phyloP scores from a whole-genome alignment of 495 filamentous ascomycete genomes.

The Aspergillus panamensis region DNA sequence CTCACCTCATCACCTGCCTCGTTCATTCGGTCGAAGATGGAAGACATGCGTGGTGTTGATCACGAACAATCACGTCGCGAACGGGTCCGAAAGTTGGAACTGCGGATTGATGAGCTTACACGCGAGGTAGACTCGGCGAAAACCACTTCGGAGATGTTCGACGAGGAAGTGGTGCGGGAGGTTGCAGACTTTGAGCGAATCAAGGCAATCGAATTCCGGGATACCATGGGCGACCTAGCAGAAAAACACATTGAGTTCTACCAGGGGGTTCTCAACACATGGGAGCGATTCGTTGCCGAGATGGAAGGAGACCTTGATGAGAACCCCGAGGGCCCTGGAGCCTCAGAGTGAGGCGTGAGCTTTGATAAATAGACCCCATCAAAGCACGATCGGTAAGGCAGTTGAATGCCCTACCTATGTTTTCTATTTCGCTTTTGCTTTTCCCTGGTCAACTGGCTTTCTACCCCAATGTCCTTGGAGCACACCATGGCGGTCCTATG shows the following conservation, averaged over 20 bases:
- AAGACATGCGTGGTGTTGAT: conserved; percentile 94
- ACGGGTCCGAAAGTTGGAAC: conserved; percentile 80
- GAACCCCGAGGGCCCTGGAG: conserved; percentile 24
- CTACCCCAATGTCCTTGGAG: conserved; percentile 2
- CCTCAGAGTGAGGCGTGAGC: background rate
- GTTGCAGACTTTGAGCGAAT: conserved; percentile 93
- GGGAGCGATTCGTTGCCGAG: conserved; percentile 84
- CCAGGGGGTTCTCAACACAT: conserved; percentile 69
- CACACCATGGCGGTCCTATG: background rate
- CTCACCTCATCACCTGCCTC: conserved; percentile 66
- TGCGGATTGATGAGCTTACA: conserved; percentile 85
- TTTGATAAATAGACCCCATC: conserved; percentile 3
- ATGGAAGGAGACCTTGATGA: conserved; percentile 67
- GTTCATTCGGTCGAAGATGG: conserved; percentile 93
- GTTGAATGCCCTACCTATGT: background rate
- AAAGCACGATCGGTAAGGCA: background rate
- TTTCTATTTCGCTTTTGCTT: background rate
- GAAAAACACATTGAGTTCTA: conserved; percentile 89
- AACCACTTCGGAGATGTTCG: conserved; percentile 79
- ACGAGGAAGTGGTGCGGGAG: conserved; percentile 90
- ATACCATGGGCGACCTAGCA: conserved; percentile 76
- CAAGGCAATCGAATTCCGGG: conserved; percentile 88
- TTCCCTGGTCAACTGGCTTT: background rate
- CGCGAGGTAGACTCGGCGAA: conserved; percentile 83
- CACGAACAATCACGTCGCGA: conserved; percentile 89